Conservation (phyloP, 805 yeast genomes). For the Yarrowia osloensis region DNA sequence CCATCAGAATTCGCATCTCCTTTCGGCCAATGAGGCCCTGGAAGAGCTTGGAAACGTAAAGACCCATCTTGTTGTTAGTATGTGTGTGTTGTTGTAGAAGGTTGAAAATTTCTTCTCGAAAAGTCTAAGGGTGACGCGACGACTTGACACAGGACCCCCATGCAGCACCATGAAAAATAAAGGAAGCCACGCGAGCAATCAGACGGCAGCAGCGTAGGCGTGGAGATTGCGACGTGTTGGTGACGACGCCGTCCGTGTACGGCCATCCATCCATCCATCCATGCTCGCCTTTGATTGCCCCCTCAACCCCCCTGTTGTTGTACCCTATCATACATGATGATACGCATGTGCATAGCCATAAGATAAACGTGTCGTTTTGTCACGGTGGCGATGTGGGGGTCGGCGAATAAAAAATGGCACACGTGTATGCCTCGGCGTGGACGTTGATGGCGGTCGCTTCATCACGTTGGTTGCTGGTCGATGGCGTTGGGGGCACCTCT, state of each 20-base stretch:
- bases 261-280: background rate
- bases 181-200: conserved; percentile 21
- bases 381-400: conserved; percentile 18
- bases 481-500: conserved; percentile 2
- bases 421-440: background rate
- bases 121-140: conserved; percentile 30
- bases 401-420: background rate
- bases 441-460: background rate
- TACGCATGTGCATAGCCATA: conserved; percentile 21
- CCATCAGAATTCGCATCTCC: conserved; percentile 98
- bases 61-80: conserved; percentile 66
- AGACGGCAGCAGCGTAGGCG: background rate
- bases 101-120: conserved; percentile 24
- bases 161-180: conserved; percentile 2
- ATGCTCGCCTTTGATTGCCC: background rate
- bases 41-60: conserved; percentile 90
- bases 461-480: background rate
- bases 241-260: background rate
- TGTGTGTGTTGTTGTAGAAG: conserved; percentile 18
- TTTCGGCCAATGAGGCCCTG: conserved; percentile 95
- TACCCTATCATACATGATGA: conserved; percentile 27
- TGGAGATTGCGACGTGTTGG: background rate
- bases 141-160: background rate
- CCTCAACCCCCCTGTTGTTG: conserved; percentile 4
- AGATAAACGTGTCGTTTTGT: conserved; percentile 30